These are phyloP conservation scores for Pseudopyrenochaeta lycopersici DNA, from an alignment of 2,329 filamentous ascomycete genomes.

Conservation along the genomic window DNA sequence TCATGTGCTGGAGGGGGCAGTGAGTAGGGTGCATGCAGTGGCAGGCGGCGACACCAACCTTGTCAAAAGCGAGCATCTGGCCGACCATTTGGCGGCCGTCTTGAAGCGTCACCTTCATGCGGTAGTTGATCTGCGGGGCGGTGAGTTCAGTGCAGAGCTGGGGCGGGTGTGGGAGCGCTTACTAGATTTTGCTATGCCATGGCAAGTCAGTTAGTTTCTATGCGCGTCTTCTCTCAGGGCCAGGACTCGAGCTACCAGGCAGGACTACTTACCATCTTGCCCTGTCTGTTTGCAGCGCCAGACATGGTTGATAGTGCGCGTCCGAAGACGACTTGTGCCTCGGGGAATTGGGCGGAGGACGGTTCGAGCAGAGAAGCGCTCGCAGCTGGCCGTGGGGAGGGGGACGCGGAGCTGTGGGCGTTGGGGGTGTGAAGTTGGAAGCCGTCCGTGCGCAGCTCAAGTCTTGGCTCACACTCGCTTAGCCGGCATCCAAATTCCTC, in stretches of 20 bases:
- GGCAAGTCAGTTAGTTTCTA: constrained; percentile 54
- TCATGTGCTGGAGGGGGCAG: constrained; percentile 80
- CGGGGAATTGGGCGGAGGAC: constrained; percentile 8
- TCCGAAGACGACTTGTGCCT: constrained; percentile 53
- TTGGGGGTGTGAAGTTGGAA: constrained; percentile 29
- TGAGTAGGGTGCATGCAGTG: constrained; percentile 18
- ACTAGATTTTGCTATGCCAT: constrained; percentile 70
- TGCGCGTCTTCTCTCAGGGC: constrained; percentile 54
- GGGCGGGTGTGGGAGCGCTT: constrained; percentile 50
- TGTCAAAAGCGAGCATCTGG: constrained; percentile 98
- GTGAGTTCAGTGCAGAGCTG: constrained; percentile 28
- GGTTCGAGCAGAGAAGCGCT: constrained; percentile 18
- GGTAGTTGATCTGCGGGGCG: constrained; percentile 89
- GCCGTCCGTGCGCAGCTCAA: constrained; percentile 17
- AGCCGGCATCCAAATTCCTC: constrained; percentile 27
- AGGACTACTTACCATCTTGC: constrained; percentile 90
- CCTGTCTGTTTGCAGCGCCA: constrained; percentile 79
- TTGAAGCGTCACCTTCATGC: constrained; percentile 95
- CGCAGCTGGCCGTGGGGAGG: constrained; percentile 28
- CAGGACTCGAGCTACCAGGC: constrained; percentile 46
- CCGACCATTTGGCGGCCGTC: constrained; percentile 97
- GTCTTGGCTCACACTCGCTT: constrained; percentile 20
- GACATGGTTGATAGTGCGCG: constrained; percentile 53
- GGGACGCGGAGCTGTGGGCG: constrained; percentile 35
- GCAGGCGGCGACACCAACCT: constrained; percentile 64